These are phyloP conservation scores for Gaultheria prostrata DNA, from an alignment of 148 eudicot genomes.

Conservation along the genomic window DNA sequence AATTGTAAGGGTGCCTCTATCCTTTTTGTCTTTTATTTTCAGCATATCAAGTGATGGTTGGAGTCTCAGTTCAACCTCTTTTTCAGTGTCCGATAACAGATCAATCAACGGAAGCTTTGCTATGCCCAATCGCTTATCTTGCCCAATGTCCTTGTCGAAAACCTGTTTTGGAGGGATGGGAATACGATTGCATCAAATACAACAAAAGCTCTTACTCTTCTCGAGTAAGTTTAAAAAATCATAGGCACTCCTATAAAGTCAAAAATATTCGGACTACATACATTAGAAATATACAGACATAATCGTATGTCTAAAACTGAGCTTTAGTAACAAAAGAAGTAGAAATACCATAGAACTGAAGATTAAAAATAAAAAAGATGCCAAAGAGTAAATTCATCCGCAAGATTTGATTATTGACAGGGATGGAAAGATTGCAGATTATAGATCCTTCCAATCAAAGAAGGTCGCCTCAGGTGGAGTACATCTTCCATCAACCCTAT, in stretches of 20 bases:
- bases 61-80: conserved; percentile 68
- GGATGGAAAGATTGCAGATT: neutral
- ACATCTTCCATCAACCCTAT: neutral
- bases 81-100: conserved; percentile 52
- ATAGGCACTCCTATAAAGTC: neutral
- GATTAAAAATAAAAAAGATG: neutral
- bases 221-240: neutral
- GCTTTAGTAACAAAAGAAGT: conserved; percentile 4
- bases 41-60: conserved; percentile 75
- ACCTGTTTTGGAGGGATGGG: conserved; percentile 48
- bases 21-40: conserved; percentile 82
- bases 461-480: neutral
- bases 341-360: neutral
- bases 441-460: neutral
- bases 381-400: neutral
- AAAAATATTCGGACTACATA: neutral
- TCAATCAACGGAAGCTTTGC: conserved; percentile 67
- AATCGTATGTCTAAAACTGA: neutral
- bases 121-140: conserved; percentile 78
- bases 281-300: neutral
- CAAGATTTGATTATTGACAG: neutral
- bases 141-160: conserved; percentile 84
- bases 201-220: neutral
- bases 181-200: neutral
- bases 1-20: conserved; percentile 79